Percentiles rank a stretch among this genome's conserved stretches.
Evolutionary conservation across 2,329 filamentous ascomycete genomes (phyloP).

Genomic region (Aureobasidium sp.): DNA sequence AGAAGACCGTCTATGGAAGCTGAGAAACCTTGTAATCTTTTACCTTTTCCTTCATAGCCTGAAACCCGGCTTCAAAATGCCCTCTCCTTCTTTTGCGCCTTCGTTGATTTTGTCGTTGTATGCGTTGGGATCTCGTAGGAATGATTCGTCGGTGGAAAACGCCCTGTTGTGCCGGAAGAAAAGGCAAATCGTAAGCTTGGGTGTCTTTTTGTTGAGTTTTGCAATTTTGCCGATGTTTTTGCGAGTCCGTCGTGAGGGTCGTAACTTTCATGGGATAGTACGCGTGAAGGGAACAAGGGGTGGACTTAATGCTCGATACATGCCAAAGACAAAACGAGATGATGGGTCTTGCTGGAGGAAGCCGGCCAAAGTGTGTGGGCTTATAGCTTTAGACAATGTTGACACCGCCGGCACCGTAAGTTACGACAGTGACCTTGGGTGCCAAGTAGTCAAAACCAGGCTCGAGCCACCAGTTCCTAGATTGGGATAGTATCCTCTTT

Average conservation of each 20-base stretch:
- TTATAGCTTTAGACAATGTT: slow-evolving; percentile 7
- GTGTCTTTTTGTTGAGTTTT: not conserved
- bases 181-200: slow-evolving; percentile 13
- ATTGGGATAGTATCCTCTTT: slow-evolving; percentile 12
- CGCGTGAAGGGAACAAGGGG: not conserved
- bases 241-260: not conserved
- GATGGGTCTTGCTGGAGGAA: not conserved
- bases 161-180: slow-evolving; percentile 29
- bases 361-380: slow-evolving; percentile 3
- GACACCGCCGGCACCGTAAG: not conserved
- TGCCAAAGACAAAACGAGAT: not conserved
- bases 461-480: slow-evolving; percentile 11
- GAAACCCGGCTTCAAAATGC: slow-evolving; percentile 10
- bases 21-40: not conserved
- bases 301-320: slow-evolving; percentile 6
- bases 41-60: not conserved
- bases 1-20: not conserved
- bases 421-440: not conserved
- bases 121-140: slow-evolving; percentile 34
- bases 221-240: slow-evolving; percentile 12
- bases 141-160: slow-evolving; percentile 52
- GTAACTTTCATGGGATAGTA: not conserved
- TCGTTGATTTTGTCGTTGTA: slow-evolving; percentile 27
- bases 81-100: slow-evolving; percentile 13
- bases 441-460: slow-evolving; percentile 7